Evolutionary conservation across 2,329 filamentous ascomycete genomes (phyloP).

Genomic region (Penicillium sp.): DNA sequence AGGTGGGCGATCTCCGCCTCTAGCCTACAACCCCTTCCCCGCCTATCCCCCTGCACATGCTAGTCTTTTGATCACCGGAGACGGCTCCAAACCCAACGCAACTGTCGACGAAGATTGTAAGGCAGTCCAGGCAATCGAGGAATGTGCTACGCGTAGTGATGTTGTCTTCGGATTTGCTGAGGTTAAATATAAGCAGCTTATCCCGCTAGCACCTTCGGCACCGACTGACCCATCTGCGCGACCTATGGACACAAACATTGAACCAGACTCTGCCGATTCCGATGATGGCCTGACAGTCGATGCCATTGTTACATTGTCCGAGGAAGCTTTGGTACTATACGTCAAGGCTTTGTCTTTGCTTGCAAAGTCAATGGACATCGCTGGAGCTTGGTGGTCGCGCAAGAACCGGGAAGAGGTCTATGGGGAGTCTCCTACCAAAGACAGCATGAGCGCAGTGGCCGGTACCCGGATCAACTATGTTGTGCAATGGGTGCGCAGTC

Average conservation of each 20-base stretch:
- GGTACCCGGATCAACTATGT: constrained; percentile 81
- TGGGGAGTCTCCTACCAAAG: constrained; percentile 45
- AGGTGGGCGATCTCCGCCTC: constrained; percentile 48
- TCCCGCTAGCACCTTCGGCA: constrained; percentile 76
- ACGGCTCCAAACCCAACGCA: constrained; percentile 59
- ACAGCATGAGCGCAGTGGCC: constrained; percentile 52
- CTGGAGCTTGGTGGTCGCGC: constrained; percentile 84
- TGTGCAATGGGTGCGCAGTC: constrained; percentile 89
- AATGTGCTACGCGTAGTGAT: constrained; percentile 87
- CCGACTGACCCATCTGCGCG: constrained; percentile 36
- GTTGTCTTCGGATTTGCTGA: constrained; percentile 97
- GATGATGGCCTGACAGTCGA: constrained; percentile 80
- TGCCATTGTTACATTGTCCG: constrained; percentile 80
- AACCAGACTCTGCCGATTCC: constrained; percentile 48
- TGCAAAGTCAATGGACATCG: constrained; percentile 93
- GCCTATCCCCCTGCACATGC: constrained; percentile 75
- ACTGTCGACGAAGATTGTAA: constrained; percentile 75
- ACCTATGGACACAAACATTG: constrained; percentile 30
- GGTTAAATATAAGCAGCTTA: constrained; percentile 97
- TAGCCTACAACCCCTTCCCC: constrained; percentile 69
- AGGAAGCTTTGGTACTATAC: constrained; percentile 93
- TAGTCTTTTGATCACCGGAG: constrained; percentile 63
- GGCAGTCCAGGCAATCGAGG: constrained; percentile 80
- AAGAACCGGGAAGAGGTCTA: constrained; percentile 67
- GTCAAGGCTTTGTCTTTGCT: constrained; percentile 90